Evolutionary conservation across 495 filamentous ascomycete genomes (phyloP).

Genomic region (Schizothecium vesticola): DNA sequence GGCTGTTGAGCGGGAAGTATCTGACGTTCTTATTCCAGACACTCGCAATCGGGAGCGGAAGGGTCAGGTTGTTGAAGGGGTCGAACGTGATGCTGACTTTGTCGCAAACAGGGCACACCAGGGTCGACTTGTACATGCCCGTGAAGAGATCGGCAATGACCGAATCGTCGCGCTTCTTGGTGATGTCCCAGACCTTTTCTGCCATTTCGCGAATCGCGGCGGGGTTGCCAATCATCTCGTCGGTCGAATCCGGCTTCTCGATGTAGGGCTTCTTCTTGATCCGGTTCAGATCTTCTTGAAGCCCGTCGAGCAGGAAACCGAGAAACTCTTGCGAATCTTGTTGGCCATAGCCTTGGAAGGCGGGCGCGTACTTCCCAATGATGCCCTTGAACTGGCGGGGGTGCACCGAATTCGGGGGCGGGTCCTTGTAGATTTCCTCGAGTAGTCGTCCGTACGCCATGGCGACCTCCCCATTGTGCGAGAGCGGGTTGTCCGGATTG

Average conservation of each 20-base stretch:
- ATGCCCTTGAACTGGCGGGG: conserved; percentile 74
- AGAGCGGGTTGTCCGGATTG: conserved; percentile 76
- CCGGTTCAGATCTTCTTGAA: conserved; percentile 92
- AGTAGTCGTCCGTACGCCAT: conserved; percentile 71
- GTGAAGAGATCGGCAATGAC: conserved; percentile 92
- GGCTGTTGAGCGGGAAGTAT: conserved; percentile 63
- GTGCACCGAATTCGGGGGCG: conserved; percentile 55
- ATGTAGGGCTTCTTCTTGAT: conserved; percentile 95
- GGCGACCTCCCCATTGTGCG: conserved; percentile 77
- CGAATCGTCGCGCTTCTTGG: conserved; percentile 88
- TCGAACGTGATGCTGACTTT: conserved; percentile 99
- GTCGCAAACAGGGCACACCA: conserved; percentile 81
- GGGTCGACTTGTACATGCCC: conserved; percentile 95
- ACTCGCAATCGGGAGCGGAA: conserved; percentile 82
- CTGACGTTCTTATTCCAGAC: conserved; percentile 66
- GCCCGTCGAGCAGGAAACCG: conserved; percentile 89
- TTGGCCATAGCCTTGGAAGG: conserved; percentile 91
- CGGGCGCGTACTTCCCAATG: conserved; percentile 71
- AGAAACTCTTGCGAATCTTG: conserved; percentile 97
- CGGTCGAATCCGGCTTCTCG: conserved; percentile 95
- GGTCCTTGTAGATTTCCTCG: conserved; percentile 62
- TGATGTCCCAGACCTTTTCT: conserved; percentile 81
- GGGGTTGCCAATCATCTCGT: conserved; percentile 85
- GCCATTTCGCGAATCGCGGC: conserved; percentile 75
- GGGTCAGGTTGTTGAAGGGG: conserved; percentile 89